Percentiles rank a stretch among this genome's conserved stretches.
Evolutionary conservation across 2,329 filamentous ascomycete genomes (phyloP).

Genomic region (Colletotrichum sojae): DNA sequence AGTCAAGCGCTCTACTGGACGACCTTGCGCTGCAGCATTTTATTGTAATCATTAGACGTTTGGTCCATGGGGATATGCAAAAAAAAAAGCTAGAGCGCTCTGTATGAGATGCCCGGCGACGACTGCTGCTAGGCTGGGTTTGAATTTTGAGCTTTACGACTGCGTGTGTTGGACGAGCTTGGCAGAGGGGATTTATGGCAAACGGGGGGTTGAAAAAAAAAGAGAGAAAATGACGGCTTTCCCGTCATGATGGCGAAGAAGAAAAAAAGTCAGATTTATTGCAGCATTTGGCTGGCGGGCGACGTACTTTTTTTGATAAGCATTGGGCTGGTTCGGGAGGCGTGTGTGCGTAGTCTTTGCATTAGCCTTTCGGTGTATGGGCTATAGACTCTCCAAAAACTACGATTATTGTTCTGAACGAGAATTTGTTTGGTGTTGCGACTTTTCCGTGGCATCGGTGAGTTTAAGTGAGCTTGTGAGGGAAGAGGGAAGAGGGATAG

Average conservation of each 20-base stretch:
- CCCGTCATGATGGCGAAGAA: background rate
- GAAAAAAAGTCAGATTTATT: slow-evolving; percentile 14
- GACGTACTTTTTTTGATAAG: slow-evolving; percentile 11
- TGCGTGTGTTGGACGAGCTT: slow-evolving; percentile 1
- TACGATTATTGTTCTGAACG: background rate
- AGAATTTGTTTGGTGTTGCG: background rate
- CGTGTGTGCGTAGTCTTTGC: slow-evolving; percentile 7
- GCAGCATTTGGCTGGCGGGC: slow-evolving; percentile 22
- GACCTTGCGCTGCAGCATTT: background rate
- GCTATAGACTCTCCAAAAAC: slow-evolving; percentile 33
- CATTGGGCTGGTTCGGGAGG: slow-evolving; percentile 24
- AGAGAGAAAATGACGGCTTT: slow-evolving; percentile 12
- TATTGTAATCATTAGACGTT: slow-evolving; percentile 31
- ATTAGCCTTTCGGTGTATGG: slow-evolving; percentile 9
- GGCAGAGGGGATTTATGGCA: background rate
- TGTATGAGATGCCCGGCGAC: too few relatives aligned
- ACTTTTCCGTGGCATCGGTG: too few relatives aligned
- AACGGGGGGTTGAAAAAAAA: slow-evolving; percentile 6
- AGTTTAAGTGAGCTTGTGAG: too few relatives aligned
- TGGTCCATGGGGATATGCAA: slow-evolving; percentile 7
- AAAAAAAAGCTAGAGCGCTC: background rate
- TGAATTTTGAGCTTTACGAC: slow-evolving; percentile 12
- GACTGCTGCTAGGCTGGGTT: slow-evolving; percentile 10
- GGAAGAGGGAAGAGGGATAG: too few relatives aligned
- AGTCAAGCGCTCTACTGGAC: background rate